Conservation (phyloP, 2,329 filamentous ascomycete species). For the Exophiala oligosperma region DNA sequence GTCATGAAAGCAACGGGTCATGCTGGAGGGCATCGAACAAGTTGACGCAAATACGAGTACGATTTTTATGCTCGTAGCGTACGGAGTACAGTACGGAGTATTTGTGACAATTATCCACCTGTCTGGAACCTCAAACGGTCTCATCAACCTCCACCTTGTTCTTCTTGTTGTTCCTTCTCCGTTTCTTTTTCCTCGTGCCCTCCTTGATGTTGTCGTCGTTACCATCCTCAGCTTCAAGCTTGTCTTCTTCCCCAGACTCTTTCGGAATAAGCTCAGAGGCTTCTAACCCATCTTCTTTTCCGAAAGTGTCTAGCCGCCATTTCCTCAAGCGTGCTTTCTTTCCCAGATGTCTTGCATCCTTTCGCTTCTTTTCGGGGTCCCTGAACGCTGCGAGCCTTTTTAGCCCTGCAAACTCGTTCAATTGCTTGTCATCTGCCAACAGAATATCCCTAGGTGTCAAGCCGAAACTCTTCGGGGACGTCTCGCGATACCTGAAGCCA, state of each 20-base stretch:
- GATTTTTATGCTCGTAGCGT: no score
- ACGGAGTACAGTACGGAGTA: neutral
- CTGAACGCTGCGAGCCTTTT: slow-evolving; percentile 94
- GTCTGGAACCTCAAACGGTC: slow-evolving; percentile 1
- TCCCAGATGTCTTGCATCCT: slow-evolving; percentile 81
- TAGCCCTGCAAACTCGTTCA: slow-evolving; percentile 88
- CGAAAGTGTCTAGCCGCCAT: slow-evolving; percentile 74
- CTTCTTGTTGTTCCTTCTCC: slow-evolving; percentile 45
- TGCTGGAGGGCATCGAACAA: no score
- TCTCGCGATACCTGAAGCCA: slow-evolving; percentile 89
- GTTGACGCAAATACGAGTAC: no score
- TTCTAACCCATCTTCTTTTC: slow-evolving; percentile 54
- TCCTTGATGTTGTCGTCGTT: slow-evolving; percentile 45
- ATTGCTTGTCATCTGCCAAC: slow-evolving; percentile 77
- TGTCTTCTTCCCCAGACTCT: slow-evolving; percentile 18
- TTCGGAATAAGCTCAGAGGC: slow-evolving; percentile 18
- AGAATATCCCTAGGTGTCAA: slow-evolving; percentile 89
- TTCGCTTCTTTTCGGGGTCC: slow-evolving; percentile 82
- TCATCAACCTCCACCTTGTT: slow-evolving; percentile 9
- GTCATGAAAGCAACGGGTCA: no score
- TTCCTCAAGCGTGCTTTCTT: slow-evolving; percentile 90
- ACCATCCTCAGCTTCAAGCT: slow-evolving; percentile 31
- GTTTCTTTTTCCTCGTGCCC: slow-evolving; percentile 45
- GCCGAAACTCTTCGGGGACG: slow-evolving; percentile 84
- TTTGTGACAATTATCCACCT: no score